Evolutionary conservation across 2,329 filamentous ascomycete genomes (phyloP).

Genomic region (Pseudogymnoascus sp.): DNA sequence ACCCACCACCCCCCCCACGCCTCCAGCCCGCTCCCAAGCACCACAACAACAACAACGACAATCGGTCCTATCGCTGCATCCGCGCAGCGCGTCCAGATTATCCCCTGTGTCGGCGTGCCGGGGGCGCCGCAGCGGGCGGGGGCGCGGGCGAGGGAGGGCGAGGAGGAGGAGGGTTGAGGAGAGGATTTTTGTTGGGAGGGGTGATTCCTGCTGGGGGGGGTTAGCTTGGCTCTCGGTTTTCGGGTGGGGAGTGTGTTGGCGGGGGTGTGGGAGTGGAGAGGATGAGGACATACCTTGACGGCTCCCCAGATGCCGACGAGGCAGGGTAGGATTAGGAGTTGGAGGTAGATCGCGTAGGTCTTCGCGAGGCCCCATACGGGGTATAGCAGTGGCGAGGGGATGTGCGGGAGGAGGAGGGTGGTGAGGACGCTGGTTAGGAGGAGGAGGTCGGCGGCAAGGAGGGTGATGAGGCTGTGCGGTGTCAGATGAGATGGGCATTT

Average conservation of each 20-base stretch:
- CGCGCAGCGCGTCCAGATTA: neutral
- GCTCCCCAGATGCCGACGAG: constrained; percentile 35
- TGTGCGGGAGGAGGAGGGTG: constrained; percentile 23
- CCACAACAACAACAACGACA: neutral
- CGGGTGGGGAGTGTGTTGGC: constrained; percentile 3
- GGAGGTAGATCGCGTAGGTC: constrained; percentile 31
- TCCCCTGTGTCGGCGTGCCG: neutral
- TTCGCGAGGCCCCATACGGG: constrained; percentile 19
- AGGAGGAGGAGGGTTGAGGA: neutral
- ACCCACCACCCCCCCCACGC: neutral
- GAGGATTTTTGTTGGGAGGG: neutral
- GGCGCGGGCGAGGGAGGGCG: neutral
- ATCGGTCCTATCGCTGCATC: neutral
- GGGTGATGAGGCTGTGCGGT: constrained; percentile 11
- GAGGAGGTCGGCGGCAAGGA: constrained; percentile 22
- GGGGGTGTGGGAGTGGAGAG: constrained; percentile 15
- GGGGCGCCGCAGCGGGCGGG: neutral
- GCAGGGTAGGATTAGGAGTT: constrained; percentile 32
- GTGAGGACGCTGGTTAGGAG: constrained; percentile 25
- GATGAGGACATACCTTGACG: constrained; percentile 31
- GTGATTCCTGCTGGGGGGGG: constrained; percentile 7
- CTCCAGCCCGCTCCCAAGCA: neutral
- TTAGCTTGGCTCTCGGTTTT: neutral
- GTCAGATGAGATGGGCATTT: neutral
- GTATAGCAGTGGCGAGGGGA: constrained; percentile 17